Evolutionary conservation across 148 eudicot species (phyloP).

Genomic region (Rhododendron williamsianum): DNA sequence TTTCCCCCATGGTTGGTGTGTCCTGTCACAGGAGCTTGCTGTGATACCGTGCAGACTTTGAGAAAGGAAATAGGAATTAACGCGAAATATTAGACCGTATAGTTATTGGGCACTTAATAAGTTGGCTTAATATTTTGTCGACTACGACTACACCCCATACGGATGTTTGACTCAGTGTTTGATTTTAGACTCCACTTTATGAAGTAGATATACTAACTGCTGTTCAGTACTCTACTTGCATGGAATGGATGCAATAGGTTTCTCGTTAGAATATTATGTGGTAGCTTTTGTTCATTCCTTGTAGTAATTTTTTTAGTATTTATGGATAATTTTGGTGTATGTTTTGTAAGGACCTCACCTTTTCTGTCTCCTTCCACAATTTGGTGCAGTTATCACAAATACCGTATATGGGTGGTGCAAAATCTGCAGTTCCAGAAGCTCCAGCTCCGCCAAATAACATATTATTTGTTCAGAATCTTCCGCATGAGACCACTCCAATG

Average conservation of each 20-base stretch:
- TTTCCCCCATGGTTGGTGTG: neutral
- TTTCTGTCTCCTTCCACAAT: neutral
- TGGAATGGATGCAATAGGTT: conserved; percentile 2
- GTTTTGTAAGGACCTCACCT: neutral
- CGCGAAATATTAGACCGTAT: neutral
- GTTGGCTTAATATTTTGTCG: neutral
- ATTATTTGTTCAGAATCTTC: conserved; percentile 80
- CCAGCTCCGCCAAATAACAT: conserved; percentile 92
- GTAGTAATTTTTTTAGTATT: neutral
- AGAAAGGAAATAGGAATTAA: neutral
- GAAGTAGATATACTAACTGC: neutral
- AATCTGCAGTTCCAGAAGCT: conserved; percentile 58
- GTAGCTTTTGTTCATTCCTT: neutral
- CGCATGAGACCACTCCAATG: conserved; percentile 70
- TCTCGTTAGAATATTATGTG: neutral
- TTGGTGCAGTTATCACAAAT: conserved; percentile 73
- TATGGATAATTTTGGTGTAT: neutral
- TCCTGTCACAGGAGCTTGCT: neutral
- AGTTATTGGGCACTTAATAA: neutral
- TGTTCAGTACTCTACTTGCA: neutral
- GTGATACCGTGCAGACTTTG: neutral
- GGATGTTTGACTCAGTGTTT: neutral
- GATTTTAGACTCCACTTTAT: neutral
- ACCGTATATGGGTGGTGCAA: conserved; percentile 65
- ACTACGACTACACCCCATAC: neutral